Percentiles rank a stretch among this genome's conserved stretches.
These are phyloP conservation scores for Phaeosphaeriaceae sp. DNA, from an alignment of 2,329 filamentous ascomycete genomes.

Conservation along the genomic window DNA sequence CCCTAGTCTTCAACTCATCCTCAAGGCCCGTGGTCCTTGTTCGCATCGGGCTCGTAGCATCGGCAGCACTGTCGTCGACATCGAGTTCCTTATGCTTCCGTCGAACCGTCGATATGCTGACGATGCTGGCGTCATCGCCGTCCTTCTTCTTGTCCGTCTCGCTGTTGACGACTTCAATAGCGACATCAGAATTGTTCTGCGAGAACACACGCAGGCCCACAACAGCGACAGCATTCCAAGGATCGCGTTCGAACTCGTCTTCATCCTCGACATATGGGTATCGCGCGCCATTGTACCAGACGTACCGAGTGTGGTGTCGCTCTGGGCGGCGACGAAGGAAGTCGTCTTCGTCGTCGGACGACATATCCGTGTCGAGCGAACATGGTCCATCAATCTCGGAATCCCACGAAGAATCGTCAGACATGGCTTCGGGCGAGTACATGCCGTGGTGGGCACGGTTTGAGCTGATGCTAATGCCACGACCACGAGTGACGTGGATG, in stretches of 20 bases:
- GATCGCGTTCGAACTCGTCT: constrained; percentile 57
- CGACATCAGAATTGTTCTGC: constrained; percentile 58
- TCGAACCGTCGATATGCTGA: constrained; percentile 25
- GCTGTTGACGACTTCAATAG: constrained; percentile 59
- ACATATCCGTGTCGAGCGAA: constrained; percentile 31
- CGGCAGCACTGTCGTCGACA: constrained; percentile 50
- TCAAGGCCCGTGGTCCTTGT: constrained; percentile 38
- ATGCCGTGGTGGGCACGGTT: constrained; percentile 38
- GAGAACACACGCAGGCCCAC: constrained; percentile 66
- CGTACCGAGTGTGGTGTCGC: constrained; percentile 23
- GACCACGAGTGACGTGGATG: constrained; percentile 41
- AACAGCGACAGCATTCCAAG: constrained; percentile 69
- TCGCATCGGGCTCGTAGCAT: constrained; percentile 47
- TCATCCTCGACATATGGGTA: constrained; percentile 43
- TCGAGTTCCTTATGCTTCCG: constrained; percentile 47
- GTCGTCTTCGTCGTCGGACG: constrained; percentile 26
- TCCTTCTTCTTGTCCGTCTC: constrained; percentile 37
- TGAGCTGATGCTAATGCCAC: constrained; percentile 37
- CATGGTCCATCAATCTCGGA: constrained; percentile 49
- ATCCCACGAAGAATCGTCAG: constrained; percentile 50
- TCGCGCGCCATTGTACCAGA: constrained; percentile 28
- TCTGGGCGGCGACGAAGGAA: constrained; percentile 14
- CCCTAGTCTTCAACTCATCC: constrained; percentile 25
- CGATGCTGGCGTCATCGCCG: constrained; percentile 33
- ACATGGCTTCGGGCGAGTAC: constrained; percentile 39